These are phyloP conservation scores for Tephrocybe sp. DNA, from an alignment of 768 basidiomycete genomes.

Conservation along the genomic window DNA sequence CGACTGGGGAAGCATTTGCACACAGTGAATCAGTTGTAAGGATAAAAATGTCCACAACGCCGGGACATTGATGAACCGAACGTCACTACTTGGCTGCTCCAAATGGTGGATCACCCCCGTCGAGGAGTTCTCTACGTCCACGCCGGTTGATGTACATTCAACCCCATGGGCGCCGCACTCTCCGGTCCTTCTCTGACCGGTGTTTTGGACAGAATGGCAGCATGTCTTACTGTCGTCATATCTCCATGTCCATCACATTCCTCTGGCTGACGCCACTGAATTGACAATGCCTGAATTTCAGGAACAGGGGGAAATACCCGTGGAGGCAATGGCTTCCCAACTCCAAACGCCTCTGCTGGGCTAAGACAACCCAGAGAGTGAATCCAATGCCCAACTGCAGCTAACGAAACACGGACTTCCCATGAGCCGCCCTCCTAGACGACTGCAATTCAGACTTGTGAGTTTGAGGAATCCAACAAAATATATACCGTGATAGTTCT, in stretches of 20 bases:
- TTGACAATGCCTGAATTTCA: conserved; percentile 36
- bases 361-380: conserved; percentile 49
- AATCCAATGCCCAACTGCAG: conserved; percentile 56
- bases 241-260: conserved; percentile 11
- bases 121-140: no score
- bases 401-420: conserved; percentile 60
- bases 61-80: no score
- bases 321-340: conserved; percentile 38
- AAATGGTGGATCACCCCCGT: no score
- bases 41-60: no score
- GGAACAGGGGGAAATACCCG: conserved; percentile 28
- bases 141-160: conserved; percentile 27
- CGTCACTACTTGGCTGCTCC: no score
- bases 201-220: conserved; percentile 41
- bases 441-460: not conserved
- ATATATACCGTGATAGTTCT: conserved; percentile 46
- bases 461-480: not conserved
- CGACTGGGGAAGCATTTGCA: no score
- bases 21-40: no score
- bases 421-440: conserved; percentile 59
- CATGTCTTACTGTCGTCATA: conserved; percentile 47
- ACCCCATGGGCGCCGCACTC: conserved; percentile 26
- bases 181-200: conserved; percentile 36
- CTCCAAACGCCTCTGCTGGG: conserved; percentile 40
- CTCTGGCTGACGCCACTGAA: conserved; percentile 25